Evolutionary conservation across 768 basidiomycete species (phyloP), one percentile per base, ranked within the genome.

Genomic region (Chalciporus sphaerocephalus): DNA sequence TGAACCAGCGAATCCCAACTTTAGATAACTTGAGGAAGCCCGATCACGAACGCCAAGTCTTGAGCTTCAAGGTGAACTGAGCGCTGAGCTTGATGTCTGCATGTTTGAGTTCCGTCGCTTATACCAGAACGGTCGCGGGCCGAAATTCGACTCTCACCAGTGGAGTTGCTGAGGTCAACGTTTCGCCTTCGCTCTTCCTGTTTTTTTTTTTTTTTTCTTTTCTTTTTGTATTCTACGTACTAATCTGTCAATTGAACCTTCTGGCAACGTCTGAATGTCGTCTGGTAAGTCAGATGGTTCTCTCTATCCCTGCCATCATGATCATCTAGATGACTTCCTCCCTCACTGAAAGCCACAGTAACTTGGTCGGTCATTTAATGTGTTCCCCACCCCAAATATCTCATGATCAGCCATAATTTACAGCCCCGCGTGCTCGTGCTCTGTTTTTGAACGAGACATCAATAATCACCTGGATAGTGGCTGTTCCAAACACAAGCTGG

Each of bases 401-500:
- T 21, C 4, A 32, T 24, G 24, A 17, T n/a, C 4, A 44, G 4
- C 33, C 13, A 39, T 17, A 8, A n/a, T 6, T 21, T 18, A 40
- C 46, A 80, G 79, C 43, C 79, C 79, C 11, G 69, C 77, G 37
- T 81, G 79, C 55, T 70, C 68, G 5, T 62, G 59, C 37, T 48
- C 60, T 11, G 75, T 81, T 17, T 50, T 62, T 18, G 67, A 70
- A 36, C 51, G 50, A 34, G 47, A 58, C 45, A 80, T 82, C 46
- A 81, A 81, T 56, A 51, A 51, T 25, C 80, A 82, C 42, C 60
- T 82, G 15, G 80, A 82, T 52, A 72, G 65, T 30, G 60, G 60
- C 33, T 79, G 79, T 41, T 50, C 51, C n/a, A 50, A 63, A 34
- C 47, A 56, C 44, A 54, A 46, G 35, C 36, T 27, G 35, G 42